These are phyloP conservation scores for Penicillium sp. DNA, from an alignment of 2,329 filamentous ascomycete species.

Conservation along the genomic window DNA sequence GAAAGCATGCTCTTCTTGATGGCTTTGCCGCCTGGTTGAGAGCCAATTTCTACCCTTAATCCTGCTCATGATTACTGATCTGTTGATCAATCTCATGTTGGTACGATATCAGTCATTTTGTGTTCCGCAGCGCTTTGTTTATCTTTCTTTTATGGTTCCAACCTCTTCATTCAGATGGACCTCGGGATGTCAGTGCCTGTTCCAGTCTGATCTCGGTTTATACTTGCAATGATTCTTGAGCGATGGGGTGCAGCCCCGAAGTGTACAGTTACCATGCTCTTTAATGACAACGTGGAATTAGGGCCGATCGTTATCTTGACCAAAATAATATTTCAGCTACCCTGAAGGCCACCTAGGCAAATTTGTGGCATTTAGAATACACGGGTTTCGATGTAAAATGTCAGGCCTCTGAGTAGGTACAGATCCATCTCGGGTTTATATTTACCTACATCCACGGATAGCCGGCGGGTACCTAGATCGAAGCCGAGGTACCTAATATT, in stretches of 20 bases:
- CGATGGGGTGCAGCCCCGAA: background rate
- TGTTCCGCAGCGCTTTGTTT: conserved; percentile 9
- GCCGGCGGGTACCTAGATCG: background rate
- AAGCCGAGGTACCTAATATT: background rate
- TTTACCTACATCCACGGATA: background rate
- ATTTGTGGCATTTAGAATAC: no score
- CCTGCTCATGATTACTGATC: conserved; percentile 4
- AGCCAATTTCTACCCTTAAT: background rate
- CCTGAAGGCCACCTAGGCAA: no score
- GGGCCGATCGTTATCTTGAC: background rate
- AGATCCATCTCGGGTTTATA: background rate
- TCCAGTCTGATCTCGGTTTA: background rate
- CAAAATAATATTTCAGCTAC: background rate
- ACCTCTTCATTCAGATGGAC: background rate
- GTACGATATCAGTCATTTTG: conserved; percentile 15
- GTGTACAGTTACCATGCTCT: background rate
- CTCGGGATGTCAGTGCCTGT: background rate
- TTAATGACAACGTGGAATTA: background rate
- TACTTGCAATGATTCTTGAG: background rate
- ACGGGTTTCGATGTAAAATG: no score
- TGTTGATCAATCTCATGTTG: conserved; percentile 18
- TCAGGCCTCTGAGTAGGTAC: no score
- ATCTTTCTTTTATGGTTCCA: background rate
- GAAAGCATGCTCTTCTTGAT: background rate
- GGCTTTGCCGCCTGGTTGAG: background rate